Evolutionary conservation across 805 yeast genomes (phyloP).

Genomic region (Yarrowia sp.): DNA sequence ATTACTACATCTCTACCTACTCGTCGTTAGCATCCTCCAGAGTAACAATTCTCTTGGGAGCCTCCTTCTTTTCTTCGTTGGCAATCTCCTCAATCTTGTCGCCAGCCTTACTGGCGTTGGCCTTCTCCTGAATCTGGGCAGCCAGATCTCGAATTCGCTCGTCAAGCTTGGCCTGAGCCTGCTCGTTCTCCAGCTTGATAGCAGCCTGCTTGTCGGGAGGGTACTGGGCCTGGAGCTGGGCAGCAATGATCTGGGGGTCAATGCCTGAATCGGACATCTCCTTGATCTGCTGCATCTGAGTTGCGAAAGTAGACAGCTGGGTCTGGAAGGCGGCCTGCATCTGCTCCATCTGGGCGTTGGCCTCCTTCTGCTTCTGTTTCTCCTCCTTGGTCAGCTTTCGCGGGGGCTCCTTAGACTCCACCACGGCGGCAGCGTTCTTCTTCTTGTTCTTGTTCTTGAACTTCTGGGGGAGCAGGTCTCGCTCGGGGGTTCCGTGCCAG

Average conservation of each 20-base stretch:
- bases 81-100: not conserved
- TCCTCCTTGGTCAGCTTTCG: conserved; percentile 30
- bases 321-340: conserved; percentile 24
- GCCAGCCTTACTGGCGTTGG: not conserved
- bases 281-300: conserved; percentile 11
- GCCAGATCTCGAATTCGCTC: not conserved
- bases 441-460: conserved; percentile 30
- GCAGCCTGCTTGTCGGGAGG: conserved; percentile 18
- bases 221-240: conserved; percentile 15
- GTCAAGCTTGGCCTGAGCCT: conserved; percentile 8
- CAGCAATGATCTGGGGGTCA: conserved; percentile 17
- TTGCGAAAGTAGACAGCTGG: not conserved
- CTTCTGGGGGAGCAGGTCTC: conserved; percentile 28
- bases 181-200: conserved; percentile 16
- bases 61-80: conserved; percentile 1
- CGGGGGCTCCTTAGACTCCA: conserved; percentile 3
- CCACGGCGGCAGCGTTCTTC: conserved; percentile 22
- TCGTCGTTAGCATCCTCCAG: conserved; percentile 25
- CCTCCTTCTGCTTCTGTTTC: conserved; percentile 24
- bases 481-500: conserved; percentile 55
- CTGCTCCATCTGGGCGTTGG: conserved; percentile 20
- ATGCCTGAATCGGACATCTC: conserved; percentile 25
- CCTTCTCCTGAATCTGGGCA: not conserved
- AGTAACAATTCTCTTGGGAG: conserved; percentile 24
- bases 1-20: not conserved